Conservation (phyloP, 2,329 filamentous ascomycete genomes). For the Ophiobolus disseminans region DNA sequence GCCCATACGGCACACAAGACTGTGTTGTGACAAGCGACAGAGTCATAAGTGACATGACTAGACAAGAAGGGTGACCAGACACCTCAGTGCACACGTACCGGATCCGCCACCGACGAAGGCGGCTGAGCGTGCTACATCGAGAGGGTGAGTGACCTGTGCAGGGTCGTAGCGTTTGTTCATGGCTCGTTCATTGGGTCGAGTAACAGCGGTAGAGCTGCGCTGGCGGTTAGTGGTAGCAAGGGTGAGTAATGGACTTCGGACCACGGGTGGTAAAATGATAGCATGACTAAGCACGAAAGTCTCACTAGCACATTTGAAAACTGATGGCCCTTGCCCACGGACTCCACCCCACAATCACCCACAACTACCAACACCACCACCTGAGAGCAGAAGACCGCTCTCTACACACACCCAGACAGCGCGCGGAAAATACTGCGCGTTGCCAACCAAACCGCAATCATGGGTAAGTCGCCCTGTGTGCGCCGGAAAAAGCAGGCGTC, state of each 20-base stretch:
- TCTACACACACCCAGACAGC: slow-evolving; percentile 40
- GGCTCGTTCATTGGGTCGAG: slow-evolving; percentile 25
- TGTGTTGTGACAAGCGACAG: no score
- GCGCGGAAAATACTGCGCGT: slow-evolving; percentile 47
- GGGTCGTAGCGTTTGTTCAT: slow-evolving; percentile 34
- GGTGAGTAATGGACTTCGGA: background rate
- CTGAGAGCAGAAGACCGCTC: slow-evolving; percentile 39
- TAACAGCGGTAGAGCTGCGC: slow-evolving; percentile 1
- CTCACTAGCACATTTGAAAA: slow-evolving; percentile 25
- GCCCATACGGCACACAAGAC: no score
- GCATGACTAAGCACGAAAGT: slow-evolving; percentile 21
- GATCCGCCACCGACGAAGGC: slow-evolving; percentile 35
- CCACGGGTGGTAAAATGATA: slow-evolving; percentile 6
- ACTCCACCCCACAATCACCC: slow-evolving; percentile 33
- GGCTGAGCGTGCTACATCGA: slow-evolving; percentile 34
- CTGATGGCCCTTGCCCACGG: slow-evolving; percentile 25
- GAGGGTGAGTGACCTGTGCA: slow-evolving; percentile 34
- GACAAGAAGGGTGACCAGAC: background rate
- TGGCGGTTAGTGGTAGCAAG: no score
- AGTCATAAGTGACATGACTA: no score
- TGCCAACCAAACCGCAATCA: slow-evolving; percentile 63
- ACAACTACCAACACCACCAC: slow-evolving; percentile 30
- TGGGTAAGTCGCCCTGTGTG: slow-evolving; percentile 54
- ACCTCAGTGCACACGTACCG: slow-evolving; percentile 31
- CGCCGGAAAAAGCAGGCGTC: slow-evolving; percentile 32